These are phyloP conservation scores for Fusarium tupiense DNA, from an alignment of 2,329 filamentous ascomycete genomes.

Conservation along the genomic window DNA sequence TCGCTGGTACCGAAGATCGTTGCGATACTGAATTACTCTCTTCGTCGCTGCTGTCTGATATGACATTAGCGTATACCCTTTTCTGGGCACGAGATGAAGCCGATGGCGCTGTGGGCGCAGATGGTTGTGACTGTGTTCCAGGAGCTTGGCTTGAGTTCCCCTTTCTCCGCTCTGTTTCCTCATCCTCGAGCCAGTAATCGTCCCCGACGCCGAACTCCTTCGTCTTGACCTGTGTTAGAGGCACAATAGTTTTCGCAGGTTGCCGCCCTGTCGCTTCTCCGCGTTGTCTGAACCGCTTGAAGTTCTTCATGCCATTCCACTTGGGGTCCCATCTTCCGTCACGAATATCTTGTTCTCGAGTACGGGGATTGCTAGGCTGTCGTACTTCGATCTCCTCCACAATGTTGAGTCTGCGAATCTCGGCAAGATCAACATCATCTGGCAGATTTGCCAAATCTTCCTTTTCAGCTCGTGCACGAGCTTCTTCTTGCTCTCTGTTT, in stretches of 20 bases:
- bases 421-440: constrained; percentile 75
- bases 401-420: constrained; percentile 78
- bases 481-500: constrained; percentile 72
- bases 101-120: constrained; percentile 16
- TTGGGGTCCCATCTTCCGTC: constrained; percentile 79
- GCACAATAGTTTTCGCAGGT: constrained; percentile 68
- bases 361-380: constrained; percentile 43
- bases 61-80: constrained; percentile 39
- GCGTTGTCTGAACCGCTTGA: constrained; percentile 82
- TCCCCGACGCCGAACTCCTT: constrained; percentile 80
- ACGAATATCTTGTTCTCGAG: constrained; percentile 60
- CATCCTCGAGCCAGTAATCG: constrained; percentile 76
- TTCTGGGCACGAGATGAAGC: constrained; percentile 20
- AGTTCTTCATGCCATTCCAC: constrained; percentile 97
- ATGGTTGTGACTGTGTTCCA: constrained; percentile 27
- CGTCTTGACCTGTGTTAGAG: constrained; percentile 74
- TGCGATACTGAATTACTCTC: constrained; percentile 33
- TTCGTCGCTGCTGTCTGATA: constrained; percentile 52
- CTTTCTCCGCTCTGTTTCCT: constrained; percentile 46
- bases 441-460: constrained; percentile 62
- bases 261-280: constrained; percentile 59
- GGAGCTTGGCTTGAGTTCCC: constrained; percentile 43
- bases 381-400: constrained; percentile 80
- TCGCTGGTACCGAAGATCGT: constrained; percentile 8
- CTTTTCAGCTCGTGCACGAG: constrained; percentile 63